Evolutionary conservation across 352 stramenopile species (phyloP).

Genomic region (Peronospora tabacina): DNA sequence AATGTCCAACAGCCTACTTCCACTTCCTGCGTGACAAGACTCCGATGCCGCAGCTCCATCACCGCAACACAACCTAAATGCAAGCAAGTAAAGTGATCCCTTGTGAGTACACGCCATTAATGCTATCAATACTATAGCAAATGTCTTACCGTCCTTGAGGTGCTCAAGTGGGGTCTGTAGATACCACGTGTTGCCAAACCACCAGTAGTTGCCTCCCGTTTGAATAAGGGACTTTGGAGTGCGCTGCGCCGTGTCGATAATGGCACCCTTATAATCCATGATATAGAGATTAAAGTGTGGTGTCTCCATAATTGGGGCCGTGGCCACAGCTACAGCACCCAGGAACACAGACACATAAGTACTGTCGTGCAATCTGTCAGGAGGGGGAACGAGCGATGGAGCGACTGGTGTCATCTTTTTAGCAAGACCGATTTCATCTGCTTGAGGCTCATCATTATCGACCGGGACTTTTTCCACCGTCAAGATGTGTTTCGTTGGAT

Average conservation of each 20-base stretch:
- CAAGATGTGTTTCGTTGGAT: constrained; percentile 36
- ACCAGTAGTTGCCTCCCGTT: constrained; percentile 81
- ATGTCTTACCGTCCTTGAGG: constrained; percentile 64
- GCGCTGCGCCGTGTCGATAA: constrained; percentile 66
- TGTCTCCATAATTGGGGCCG: constrained; percentile 80
- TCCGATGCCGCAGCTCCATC: constrained; percentile 82
- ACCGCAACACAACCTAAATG: constrained; percentile 71
- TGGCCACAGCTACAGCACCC: constrained; percentile 69
- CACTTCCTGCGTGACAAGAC: constrained; percentile 73
- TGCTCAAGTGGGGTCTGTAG: constrained; percentile 79
- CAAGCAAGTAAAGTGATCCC: constrained; percentile 5
- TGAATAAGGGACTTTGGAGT: constrained; percentile 85
- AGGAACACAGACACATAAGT: constrained; percentile 86
- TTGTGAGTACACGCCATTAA: constrained; percentile 4
- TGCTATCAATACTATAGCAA: neutral
- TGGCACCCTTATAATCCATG: constrained; percentile 59
- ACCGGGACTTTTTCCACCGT: constrained; percentile 28
- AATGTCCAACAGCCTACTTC: constrained; percentile 88
- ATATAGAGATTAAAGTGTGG: constrained; percentile 85
- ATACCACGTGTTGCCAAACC: constrained; percentile 87
- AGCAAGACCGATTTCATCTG: constrained; percentile 15
- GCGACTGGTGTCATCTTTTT: constrained; percentile 19
- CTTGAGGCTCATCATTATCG: constrained; percentile 19
- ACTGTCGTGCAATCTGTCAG: constrained; percentile 54
- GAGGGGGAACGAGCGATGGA: constrained; percentile 42